Percentiles rank a stretch among this genome's conserved stretches.
phyloP scores from a whole-genome alignment of 371 early-diverging fungal genomes.

The Conidiobolus incongruus region DNA sequence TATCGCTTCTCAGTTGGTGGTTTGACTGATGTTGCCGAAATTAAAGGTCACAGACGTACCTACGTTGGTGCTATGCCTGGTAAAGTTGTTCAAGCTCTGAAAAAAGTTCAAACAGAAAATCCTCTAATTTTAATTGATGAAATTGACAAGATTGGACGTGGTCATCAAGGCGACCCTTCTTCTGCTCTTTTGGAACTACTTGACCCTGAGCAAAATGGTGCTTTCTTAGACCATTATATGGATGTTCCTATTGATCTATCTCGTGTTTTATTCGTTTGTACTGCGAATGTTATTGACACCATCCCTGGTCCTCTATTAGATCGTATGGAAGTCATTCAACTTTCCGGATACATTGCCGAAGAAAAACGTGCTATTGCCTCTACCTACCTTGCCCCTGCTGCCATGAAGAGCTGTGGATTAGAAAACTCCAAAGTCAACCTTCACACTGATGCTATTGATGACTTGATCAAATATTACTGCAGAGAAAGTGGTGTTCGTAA shows the following conservation, averaged over 20 bases:
- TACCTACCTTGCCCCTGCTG: constrained; percentile 66
- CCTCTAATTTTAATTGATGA: constrained; percentile 94
- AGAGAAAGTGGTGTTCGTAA: constrained; percentile 94
- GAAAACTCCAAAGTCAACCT: constrained; percentile 44
- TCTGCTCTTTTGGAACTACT: constrained; percentile 87
- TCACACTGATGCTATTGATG: constrained; percentile 49
- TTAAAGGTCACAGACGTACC: constrained; percentile 95
- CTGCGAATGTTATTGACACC: constrained; percentile 87
- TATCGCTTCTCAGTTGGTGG: constrained; percentile 94
- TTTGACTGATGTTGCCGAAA: constrained; percentile 89
- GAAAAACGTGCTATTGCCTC: constrained; percentile 92
- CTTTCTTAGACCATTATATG: constrained; percentile 96
- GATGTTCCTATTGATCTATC: constrained; percentile 93
- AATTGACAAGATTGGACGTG: constrained; percentile 91
- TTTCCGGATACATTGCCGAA: constrained; percentile 89
- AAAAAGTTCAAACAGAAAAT: constrained; percentile 92
- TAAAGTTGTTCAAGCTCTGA: constrained; percentile 90
- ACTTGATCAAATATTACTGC: constrained; percentile 72
- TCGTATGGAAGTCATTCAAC: constrained; percentile 91
- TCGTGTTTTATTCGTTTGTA: constrained; percentile 91
- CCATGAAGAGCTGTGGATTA: constrained; percentile 58
- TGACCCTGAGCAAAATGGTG: constrained; percentile 89
- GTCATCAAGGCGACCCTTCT: constrained; percentile 91
- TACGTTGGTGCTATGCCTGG: constrained; percentile 99
- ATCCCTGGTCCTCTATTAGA: constrained; percentile 91